These are phyloP conservation scores for Botrytis hyacinthi DNA, from an alignment of 2,329 filamentous ascomycete species.

Conservation along the genomic window DNA sequence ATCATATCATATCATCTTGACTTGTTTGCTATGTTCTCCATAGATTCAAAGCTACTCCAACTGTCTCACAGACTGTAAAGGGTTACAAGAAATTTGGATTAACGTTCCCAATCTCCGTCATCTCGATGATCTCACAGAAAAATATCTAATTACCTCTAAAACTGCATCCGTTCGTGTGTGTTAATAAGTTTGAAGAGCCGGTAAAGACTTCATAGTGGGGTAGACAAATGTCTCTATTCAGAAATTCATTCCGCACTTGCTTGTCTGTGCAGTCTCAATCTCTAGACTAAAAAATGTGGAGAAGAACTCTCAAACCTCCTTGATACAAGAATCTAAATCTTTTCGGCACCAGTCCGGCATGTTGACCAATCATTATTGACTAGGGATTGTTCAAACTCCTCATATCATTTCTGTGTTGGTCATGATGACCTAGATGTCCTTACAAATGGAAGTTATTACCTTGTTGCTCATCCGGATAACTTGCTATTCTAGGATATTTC, in stretches of 20 bases:
- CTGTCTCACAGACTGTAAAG: neutral
- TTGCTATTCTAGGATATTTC: neutral
- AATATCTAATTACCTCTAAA: neutral
- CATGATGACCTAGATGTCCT: neutral
- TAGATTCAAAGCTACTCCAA: neutral
- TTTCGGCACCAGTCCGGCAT: neutral
- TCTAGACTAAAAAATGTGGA: neutral
- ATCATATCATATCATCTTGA: neutral
- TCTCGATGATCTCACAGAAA: neutral
- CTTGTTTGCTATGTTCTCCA: neutral
- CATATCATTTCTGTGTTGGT: slow-evolving; percentile 2
- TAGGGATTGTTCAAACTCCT: neutral
- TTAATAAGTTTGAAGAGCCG: neutral
- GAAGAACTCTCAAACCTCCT: slow-evolving; percentile 14
- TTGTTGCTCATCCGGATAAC: neutral
- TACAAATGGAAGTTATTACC: neutral
- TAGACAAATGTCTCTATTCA: neutral
- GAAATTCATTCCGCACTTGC: neutral
- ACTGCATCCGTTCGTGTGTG: neutral
- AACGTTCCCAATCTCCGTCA: neutral
- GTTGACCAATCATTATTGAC: neutral
- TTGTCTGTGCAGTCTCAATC: neutral
- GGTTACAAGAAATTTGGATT: slow-evolving; percentile 1
- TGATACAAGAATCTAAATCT: neutral
- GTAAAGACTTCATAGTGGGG: neutral